phyloP scores from a whole-genome alignment of 805 yeast species.

The Tetrapisispora namnaoensis region DNA sequence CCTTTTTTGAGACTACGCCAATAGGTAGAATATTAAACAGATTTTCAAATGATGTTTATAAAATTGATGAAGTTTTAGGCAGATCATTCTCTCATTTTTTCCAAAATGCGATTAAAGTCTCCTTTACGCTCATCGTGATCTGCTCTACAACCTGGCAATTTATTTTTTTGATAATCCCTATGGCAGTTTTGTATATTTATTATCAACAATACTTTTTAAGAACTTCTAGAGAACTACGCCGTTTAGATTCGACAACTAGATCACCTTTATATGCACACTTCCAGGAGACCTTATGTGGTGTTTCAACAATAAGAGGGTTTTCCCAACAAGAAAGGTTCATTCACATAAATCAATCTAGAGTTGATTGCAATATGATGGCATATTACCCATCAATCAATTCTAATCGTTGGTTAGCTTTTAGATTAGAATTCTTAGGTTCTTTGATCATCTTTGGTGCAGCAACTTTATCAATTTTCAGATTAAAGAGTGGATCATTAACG shows the following conservation, averaged over 20 bases:
- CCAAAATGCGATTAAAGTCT: conserved; percentile 48
- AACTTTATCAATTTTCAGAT: conserved; percentile 62
- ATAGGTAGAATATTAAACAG: conserved; percentile 86
- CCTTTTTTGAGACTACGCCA: conserved; percentile 92
- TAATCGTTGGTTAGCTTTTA: conserved; percentile 94
- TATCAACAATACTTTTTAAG: conserved; percentile 70
- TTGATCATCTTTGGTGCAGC: conserved; percentile 81
- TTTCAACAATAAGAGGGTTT: conserved; percentile 66
- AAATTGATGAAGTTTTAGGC: conserved; percentile 71
- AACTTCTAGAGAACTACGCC: conserved; percentile 72
- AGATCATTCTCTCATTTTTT: conserved; percentile 65
- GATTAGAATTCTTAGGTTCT: conserved; percentile 87
- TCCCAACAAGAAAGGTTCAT: conserved; percentile 54
- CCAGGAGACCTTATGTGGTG: conserved; percentile 73
- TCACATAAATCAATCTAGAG: conserved; percentile 53
- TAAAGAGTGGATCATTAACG: conserved; percentile 57
- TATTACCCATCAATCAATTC: conserved; percentile 87
- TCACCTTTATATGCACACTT: conserved; percentile 79
- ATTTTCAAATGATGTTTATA: conserved; percentile 83
- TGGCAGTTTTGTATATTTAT: conserved; percentile 51
- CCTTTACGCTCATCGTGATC: conserved; percentile 71
- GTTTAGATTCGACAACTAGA: conserved; percentile 69
- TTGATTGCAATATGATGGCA: conserved; percentile 85
- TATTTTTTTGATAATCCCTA: conserved; percentile 60
- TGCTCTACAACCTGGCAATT: conserved; percentile 84